Evolutionary conservation across 2,329 filamentous ascomycete species (phyloP).

Genomic region (Celoporthe dispersa): DNA sequence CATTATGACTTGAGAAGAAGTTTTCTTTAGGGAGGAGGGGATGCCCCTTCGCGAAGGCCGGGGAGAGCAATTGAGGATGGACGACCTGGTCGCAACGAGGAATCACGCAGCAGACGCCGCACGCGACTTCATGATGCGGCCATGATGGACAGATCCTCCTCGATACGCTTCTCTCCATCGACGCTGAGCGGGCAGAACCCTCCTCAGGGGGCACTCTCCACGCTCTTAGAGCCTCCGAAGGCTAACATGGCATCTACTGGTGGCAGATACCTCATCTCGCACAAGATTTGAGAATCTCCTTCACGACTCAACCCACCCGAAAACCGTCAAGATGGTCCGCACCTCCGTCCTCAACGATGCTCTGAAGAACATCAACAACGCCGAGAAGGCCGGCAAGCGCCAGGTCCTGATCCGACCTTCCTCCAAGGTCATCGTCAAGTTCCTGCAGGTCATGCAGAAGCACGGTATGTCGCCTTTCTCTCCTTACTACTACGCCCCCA

Average conservation of each 20-base stretch:
- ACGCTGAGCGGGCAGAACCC: slow-evolving; percentile 73
- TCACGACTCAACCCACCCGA: slow-evolving; percentile 48
- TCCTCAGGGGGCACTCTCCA: slow-evolving; percentile 72
- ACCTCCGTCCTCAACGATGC: slow-evolving; percentile 99
- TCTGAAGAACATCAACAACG: slow-evolving; percentile 99
- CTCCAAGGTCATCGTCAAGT: slow-evolving; percentile 99
- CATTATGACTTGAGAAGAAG: slow-evolving; percentile 36
- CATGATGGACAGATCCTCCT: slow-evolving; percentile 30
- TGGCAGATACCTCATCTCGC: slow-evolving; percentile 69
- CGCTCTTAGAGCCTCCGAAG: slow-evolving; percentile 64
- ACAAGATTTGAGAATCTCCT: slow-evolving; percentile 80
- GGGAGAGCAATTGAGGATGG: slow-evolving; percentile 63
- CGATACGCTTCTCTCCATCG: slow-evolving; percentile 69
- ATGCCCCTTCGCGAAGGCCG: slow-evolving; percentile 51
- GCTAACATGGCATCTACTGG: slow-evolving; percentile 56
- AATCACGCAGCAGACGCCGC: slow-evolving; percentile 6
- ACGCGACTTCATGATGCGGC: slow-evolving; percentile 25
- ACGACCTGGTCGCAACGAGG: slow-evolving; percentile 24
- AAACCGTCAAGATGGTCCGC: slow-evolving; percentile 86
- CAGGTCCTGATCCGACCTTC: slow-evolving; percentile 97
- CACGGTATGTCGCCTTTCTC: slow-evolving; percentile 75
- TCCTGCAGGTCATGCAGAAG: slow-evolving; percentile 98
- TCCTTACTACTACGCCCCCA: not conserved
- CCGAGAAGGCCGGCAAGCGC: slow-evolving; percentile 99
- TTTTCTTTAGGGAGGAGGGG: slow-evolving; percentile 32